These are phyloP conservation scores for Solanum stenotomum DNA, from an alignment of 257 asterid genomes.

Conservation along the genomic window DNA sequence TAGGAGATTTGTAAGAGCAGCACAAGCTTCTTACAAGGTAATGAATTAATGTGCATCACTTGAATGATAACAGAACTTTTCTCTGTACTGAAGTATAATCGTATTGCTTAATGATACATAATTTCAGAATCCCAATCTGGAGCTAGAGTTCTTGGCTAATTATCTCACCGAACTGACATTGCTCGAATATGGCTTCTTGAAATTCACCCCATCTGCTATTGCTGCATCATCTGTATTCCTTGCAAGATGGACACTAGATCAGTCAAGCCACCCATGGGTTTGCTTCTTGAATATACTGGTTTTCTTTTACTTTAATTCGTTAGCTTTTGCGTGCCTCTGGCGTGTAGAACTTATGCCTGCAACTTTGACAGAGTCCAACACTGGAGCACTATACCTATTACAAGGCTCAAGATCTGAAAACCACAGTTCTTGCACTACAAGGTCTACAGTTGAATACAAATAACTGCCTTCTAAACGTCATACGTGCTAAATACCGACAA, in stretches of 20 bases:
- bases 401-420: constrained; percentile 32
- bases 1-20: constrained; percentile 84
- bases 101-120: not conserved
- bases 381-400: constrained; percentile 23
- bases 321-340: not conserved
- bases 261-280: constrained; percentile 86
- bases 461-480: constrained; percentile 30
- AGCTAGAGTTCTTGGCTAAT: constrained; percentile 78
- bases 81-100: not conserved
- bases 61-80: not conserved
- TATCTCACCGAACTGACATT: constrained; percentile 77
- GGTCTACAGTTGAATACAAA: constrained; percentile 43
- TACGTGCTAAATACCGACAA: constrained; percentile 66
- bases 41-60: not conserved
- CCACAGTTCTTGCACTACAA: constrained; percentile 47
- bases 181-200: constrained; percentile 54
- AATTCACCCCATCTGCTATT: constrained; percentile 63
- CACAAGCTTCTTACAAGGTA: constrained; percentile 63
- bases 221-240: constrained; percentile 83
- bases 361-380: constrained; percentile 18
- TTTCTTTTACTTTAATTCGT: constrained; percentile 1
- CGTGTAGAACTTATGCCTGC: not conserved
- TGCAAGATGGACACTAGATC: constrained; percentile 79
- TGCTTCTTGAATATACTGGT: constrained; percentile 5
- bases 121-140: constrained; percentile 52